phyloP scores from a whole-genome alignment of 495 filamentous ascomycete species.

The Penicillium bovifimosum region DNA sequence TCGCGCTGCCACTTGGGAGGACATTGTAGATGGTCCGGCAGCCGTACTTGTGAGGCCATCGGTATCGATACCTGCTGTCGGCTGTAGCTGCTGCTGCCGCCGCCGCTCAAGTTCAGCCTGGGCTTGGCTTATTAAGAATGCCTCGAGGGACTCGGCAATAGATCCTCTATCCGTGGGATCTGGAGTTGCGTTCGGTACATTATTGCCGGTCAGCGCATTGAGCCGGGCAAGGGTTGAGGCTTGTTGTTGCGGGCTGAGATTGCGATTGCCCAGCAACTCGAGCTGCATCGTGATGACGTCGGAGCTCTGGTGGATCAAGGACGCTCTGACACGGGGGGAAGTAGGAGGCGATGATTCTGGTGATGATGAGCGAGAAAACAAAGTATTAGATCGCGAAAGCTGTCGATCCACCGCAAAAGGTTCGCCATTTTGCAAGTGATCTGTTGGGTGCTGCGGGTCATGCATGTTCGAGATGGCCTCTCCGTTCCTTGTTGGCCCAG shows the following conservation, averaged over 20 bases:
- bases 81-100: constrained; percentile 4
- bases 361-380: constrained; percentile 39
- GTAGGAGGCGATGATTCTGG: constrained; percentile 40
- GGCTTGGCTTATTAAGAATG: constrained; percentile 30
- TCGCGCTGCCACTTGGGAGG: constrained; percentile 15
- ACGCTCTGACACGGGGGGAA: constrained; percentile 44
- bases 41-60: constrained; percentile 24
- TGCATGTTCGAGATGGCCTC: constrained; percentile 11
- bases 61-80: constrained; percentile 17
- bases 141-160: constrained; percentile 36
- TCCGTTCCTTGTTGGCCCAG: constrained; percentile 22
- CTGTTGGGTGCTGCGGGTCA: constrained; percentile 14
- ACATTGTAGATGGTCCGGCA: constrained; percentile 11
- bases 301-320: constrained; percentile 41
- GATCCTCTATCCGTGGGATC: constrained; percentile 24
- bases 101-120: constrained; percentile 4
- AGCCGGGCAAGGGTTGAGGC: constrained; percentile 6
- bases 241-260: constrained; percentile 22
- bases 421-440: constrained; percentile 11
- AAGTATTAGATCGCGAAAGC: constrained; percentile 38
- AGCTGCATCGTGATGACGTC: constrained; percentile 48
- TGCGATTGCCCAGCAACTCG: constrained; percentile 36
- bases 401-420: constrained; percentile 15
- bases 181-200: constrained; percentile 8
- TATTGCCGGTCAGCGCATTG: constrained; percentile 14